Base-by-base conservation (phyloP, 1,284 basidiomycete genomes). In the Leccinum subspadiceum region DNA sequence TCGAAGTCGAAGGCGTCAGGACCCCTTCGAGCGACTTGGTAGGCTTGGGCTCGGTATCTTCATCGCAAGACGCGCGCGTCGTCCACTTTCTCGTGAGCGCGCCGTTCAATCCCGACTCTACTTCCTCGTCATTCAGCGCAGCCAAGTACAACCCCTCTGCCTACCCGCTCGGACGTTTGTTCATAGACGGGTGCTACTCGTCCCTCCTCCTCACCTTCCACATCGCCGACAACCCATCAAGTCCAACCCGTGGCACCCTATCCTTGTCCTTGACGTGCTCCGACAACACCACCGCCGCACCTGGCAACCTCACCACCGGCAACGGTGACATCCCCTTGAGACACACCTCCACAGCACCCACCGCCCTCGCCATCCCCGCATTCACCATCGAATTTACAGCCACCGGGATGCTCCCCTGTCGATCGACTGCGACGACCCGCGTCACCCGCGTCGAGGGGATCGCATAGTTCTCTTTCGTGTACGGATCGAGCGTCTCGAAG, bases 381-480 rank as follows among this genome's bases (percentile, higher is more conserved):
- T 98, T 97, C 73, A 95, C 89, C 77, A 92, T 86, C 33, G 92
- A 86, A 73, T 97, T 98, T 62, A 96, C 84, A 0, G 94, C 88
- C 6, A 88, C 83, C 0, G 96, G 94, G 50, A 98, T 84, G 9
- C 87, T 89, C 5, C 95, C 94, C 4, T 89, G 89, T 69, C 92
- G 96, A 75, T 99, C 96, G 59, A 97, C 82, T 0, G 94, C 91
- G 5, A 92, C 87, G 46, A 98, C 81, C 64, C 95, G 84, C 53
- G 92, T 96, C 74, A 94, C 96, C 57, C 92, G 79, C 24, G 96
- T 94, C 2, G 95, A 98, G 0, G 96, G 96, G 51, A 99, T 98
- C 13, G 93, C 86, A 71, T 96, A 96, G 67, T 94, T 95, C 73
- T 97, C 94, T 61, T 91, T 89, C 49, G 93, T 93, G 73, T 99